Base-by-base conservation (phyloP, 805 yeast species). In the Cyberlindnera suaveolens region DNA sequence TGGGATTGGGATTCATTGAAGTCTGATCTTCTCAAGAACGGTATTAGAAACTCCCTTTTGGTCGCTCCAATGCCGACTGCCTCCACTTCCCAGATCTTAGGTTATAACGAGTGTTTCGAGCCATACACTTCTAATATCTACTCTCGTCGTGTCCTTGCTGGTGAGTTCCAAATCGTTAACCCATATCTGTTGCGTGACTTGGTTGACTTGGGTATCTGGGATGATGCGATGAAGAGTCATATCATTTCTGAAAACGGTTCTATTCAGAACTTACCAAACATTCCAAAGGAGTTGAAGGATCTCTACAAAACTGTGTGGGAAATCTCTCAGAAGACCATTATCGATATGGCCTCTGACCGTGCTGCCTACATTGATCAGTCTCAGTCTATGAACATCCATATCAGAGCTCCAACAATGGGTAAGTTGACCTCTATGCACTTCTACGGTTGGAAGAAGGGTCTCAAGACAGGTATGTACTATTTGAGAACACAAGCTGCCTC, bases 41-140 rank as follows among this genome's bases (percentile, higher is more conserved):
- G 98, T 38, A 56, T 91, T 34, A 72, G 97, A 58, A 91, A 91
- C 69, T 91, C 97, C 5, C 67, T 91, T 44, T 63, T 90, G 15
- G 85, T 90, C 30, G 97, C 95, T 1, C 93, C 96, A 41, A 91
- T 91, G 98, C 98, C 98, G 36, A 91, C 98, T 15, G 98, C 98
- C 2, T 88, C 97, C 1, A 91, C 98, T 2, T 91, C 98, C 3
- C 97, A 89, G 68, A 90, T 91, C 40, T 71, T 91, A 41, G 98
- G 97, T 33, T 87, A 77, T 70, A 90, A 81, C 55, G 98, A 91
- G 68, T 90, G 97, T 66, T 91, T 91, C 63, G 99, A 91, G 65
- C 98, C 99, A 11, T 80, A 81, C 62, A 90, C 99, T 7, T 88
- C 96, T 17, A 91, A 91, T 66, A 80, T 91, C 57, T 91, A 89